phyloP scores from a whole-genome alignment of 2,329 filamentous ascomycete species.

The Microdochium bolleyi region DNA sequence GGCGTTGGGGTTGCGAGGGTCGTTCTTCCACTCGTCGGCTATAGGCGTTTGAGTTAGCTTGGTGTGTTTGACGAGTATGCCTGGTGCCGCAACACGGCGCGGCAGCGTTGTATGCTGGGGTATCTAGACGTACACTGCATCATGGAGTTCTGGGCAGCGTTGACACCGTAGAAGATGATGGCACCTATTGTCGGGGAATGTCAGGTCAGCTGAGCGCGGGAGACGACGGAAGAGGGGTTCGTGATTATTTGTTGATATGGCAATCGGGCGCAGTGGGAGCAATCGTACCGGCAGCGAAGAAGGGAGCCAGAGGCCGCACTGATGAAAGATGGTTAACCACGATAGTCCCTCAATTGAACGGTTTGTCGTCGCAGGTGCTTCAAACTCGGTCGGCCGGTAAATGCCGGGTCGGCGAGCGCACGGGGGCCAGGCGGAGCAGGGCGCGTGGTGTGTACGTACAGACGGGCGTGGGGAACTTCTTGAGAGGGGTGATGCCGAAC shows the following conservation, averaged over 20 bases:
- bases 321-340: constrained; percentile 16
- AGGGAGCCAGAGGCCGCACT: constrained; percentile 89
- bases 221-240: not conserved
- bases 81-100: not conserved
- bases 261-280: constrained; percentile 1
- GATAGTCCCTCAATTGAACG: not conserved
- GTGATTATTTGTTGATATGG: not conserved
- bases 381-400: not conserved
- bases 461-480: constrained; percentile 75
- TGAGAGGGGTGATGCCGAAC: constrained; percentile 57
- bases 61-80: not conserved
- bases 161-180: constrained; percentile 86
- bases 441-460: constrained; percentile 48
- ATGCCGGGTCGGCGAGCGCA: not conserved
- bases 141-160: constrained; percentile 70
- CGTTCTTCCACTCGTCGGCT: constrained; percentile 97
- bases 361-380: not conserved
- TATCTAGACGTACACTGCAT: constrained; percentile 56
- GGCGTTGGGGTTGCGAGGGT: constrained; percentile 74
- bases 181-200: constrained; percentile 46
- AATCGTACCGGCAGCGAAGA: constrained; percentile 85
- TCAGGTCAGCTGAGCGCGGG: constrained; percentile 12
- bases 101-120: not conserved
- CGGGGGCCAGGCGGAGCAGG: not conserved
- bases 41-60: constrained; percentile 2